phyloP scores from a whole-genome alignment of 2,329 filamentous ascomycete species.

The Epichloe aotearoae region DNA sequence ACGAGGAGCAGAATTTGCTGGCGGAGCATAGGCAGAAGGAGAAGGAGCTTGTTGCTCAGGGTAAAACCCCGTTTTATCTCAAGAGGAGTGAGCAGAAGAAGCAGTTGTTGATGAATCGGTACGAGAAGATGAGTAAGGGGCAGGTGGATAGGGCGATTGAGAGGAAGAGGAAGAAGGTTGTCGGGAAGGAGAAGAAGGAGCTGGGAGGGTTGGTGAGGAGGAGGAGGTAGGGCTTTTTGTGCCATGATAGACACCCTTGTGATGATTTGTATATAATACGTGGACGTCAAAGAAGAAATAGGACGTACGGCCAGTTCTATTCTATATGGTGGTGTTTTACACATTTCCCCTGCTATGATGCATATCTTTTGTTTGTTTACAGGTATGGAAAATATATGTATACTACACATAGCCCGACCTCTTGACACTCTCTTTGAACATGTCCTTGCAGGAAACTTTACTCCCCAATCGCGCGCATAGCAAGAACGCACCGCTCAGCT shows the following conservation, averaged over 20 bases:
- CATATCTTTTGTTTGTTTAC: no score
- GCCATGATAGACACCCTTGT: no score
- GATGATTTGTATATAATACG: no score
- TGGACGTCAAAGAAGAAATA: no score
- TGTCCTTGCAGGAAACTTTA: conserved; percentile 62
- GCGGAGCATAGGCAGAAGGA: conserved; percentile 69
- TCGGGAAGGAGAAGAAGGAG: conserved; percentile 70
- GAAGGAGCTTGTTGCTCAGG: conserved; percentile 71
- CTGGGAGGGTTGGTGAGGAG: conserved; percentile 31
- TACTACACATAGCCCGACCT: conserved; percentile 19
- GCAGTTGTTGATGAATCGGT: conserved; percentile 64
- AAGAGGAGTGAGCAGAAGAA: conserved; percentile 92
- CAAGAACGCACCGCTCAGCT: conserved; percentile 88
- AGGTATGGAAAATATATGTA: no score
- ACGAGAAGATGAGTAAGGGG: conserved; percentile 69
- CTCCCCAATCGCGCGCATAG: conserved; percentile 80
- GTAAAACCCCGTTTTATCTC: conserved; percentile 85
- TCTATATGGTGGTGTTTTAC: neutral
- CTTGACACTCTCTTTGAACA: conserved; percentile 53
- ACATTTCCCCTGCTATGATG: no score
- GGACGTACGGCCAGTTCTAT: no score
- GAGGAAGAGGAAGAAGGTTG: conserved; percentile 78
- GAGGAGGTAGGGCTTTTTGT: neutral
- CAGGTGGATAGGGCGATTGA: conserved; percentile 78
- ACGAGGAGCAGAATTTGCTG: conserved; percentile 55